Percentiles rank a stretch among this genome's conserved stretches.
Conservation (phyloP, 805 yeast genomes). For the Myxozyma sirexii region DNA sequence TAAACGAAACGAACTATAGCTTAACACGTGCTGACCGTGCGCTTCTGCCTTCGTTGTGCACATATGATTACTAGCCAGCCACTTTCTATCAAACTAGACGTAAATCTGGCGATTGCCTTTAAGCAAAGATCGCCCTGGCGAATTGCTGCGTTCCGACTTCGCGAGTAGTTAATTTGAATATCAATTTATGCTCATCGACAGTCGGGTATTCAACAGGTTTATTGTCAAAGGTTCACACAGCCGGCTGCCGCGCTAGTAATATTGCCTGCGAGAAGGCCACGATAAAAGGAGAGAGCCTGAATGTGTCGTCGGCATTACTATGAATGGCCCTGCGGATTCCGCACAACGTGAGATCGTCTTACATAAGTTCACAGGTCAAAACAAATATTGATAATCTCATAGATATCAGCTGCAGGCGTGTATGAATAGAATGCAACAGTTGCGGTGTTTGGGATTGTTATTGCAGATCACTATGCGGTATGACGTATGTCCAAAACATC, state of each 20-base stretch:
- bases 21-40: too few relatives aligned
- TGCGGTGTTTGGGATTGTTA: neutral
- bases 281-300: neutral
- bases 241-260: neutral
- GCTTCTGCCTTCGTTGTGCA: too few relatives aligned
- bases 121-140: too few relatives aligned
- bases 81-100: too few relatives aligned
- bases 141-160: too few relatives aligned
- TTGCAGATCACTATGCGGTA: neutral
- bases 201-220: too few relatives aligned
- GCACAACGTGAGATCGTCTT: neutral
- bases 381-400: neutral
- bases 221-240: neutral
- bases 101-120: too few relatives aligned
- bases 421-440: neutral
- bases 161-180: too few relatives aligned
- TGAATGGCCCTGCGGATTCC: constrained; percentile 12
- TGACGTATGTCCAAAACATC: constrained; percentile 5
- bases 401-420: neutral
- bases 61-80: too few relatives aligned
- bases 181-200: too few relatives aligned
- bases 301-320: constrained; percentile 5
- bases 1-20: too few relatives aligned
- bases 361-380: neutral
- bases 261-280: too few relatives aligned